A percentile compares a stretch with the other conserved stretches of the same genome.
These are phyloP conservation scores for Mucor lusitanicus DNA, from an alignment of 371 early-diverging fungal species.

Conservation along the genomic window DNA sequence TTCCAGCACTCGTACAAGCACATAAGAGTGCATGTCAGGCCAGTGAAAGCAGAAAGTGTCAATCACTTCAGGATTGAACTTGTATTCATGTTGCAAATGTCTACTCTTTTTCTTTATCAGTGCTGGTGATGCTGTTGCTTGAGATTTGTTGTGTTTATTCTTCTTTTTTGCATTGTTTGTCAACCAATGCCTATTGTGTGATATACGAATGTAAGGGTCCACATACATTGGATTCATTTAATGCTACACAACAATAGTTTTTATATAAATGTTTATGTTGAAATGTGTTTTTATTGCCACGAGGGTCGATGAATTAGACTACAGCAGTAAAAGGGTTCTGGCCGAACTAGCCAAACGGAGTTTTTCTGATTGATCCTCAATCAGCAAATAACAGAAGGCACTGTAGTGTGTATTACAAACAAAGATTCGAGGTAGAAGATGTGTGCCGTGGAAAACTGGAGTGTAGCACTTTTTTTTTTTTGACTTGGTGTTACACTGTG, in stretches of 20 bases:
- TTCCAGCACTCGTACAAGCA: constrained; percentile 30
- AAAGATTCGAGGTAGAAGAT: background rate
- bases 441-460: background rate
- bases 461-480: background rate
- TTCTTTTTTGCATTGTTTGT: background rate
- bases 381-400: background rate
- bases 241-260: background rate
- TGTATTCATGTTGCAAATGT: background rate
- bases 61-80: constrained; percentile 7
- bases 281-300: background rate
- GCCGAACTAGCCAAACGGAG: background rate
- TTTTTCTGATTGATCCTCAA: background rate
- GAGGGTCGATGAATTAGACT: background rate
- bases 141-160: background rate
- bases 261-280: background rate
- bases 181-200: constrained; percentile 4
- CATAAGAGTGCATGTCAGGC: constrained; percentile 33
- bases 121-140: background rate
- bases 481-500: background rate
- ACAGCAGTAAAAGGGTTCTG: background rate
- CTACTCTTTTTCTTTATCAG: background rate
- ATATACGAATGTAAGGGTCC: constrained; percentile 3
- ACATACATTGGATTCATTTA: constrained; percentile 7
- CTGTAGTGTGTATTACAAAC: background rate
- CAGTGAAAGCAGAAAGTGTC: constrained; percentile 43